phyloP scores from a whole-genome alignment of 352 stramenopile species.

The Albugo laibachii region DNA sequence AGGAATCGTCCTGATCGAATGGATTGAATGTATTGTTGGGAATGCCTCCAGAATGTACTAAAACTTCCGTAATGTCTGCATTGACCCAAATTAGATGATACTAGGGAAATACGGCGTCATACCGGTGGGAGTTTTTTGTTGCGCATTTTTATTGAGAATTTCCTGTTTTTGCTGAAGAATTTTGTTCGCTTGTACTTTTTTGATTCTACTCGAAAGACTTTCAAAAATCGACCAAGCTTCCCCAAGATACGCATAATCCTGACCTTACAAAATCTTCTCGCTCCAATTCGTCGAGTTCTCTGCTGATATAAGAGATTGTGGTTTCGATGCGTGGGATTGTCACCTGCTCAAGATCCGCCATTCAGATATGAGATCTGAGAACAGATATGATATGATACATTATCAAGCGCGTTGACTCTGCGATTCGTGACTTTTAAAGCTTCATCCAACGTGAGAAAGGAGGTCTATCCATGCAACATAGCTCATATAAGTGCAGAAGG shows the following conservation, averaged over 20 bases:
- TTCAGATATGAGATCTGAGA: background rate
- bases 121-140: slow-evolving; percentile 3
- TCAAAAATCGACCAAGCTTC: background rate
- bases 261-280: slow-evolving; percentile 88
- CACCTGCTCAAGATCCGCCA: slow-evolving; percentile 29
- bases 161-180: slow-evolving; percentile 67
- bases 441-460: slow-evolving; percentile 97
- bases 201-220: slow-evolving; percentile 57
- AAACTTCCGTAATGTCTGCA: background rate
- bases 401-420: slow-evolving; percentile 98
- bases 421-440: slow-evolving; percentile 97
- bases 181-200: slow-evolving; percentile 98
- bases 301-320: slow-evolving; percentile 93
- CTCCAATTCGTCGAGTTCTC: slow-evolving; percentile 97
- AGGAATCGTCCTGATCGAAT: slow-evolving; percentile 33
- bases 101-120: too few species aligned
- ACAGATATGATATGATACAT: slow-evolving; percentile 23
- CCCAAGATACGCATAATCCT: slow-evolving; percentile 1
- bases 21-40: background rate
- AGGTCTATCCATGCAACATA: slow-evolving; percentile 87
- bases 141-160: slow-evolving; percentile 28
- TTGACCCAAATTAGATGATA: too few species aligned
- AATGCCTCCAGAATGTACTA: background rate
- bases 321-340: slow-evolving; percentile 96
- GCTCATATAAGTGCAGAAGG: slow-evolving; percentile 13